These are phyloP conservation scores for Lentinus brumalis DNA, from an alignment of 768 basidiomycete genomes.

Conservation along the genomic window DNA sequence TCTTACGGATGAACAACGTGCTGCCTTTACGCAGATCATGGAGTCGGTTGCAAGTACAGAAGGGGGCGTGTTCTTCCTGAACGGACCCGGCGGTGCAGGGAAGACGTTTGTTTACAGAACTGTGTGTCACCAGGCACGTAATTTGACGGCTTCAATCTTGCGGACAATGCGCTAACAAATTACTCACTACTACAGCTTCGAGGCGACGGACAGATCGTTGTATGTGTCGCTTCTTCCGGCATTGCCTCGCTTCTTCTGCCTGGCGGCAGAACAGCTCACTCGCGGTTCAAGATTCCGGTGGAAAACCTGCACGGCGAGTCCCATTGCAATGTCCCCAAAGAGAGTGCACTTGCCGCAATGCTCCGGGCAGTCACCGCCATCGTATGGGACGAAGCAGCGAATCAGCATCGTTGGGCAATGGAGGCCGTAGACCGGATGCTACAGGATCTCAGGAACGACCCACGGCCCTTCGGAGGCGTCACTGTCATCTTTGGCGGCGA, in stretches of 20 bases:
- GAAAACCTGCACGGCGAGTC: slow-evolving; percentile 30
- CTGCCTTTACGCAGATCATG: not conserved
- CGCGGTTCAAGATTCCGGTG: slow-evolving; percentile 50
- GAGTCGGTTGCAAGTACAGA: not conserved
- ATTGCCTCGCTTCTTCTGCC: slow-evolving; percentile 47
- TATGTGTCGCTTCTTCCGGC: slow-evolving; percentile 31
- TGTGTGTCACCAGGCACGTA: slow-evolving; percentile 17
- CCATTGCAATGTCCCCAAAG: slow-evolving; percentile 35
- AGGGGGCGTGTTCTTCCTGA: not conserved
- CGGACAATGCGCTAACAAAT: slow-evolving; percentile 40
- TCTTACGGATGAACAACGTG: not conserved
- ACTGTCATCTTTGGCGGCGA: slow-evolving; percentile 49
- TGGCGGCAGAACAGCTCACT: slow-evolving; percentile 50
- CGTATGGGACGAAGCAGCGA: slow-evolving; percentile 47
- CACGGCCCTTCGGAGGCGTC: slow-evolving; percentile 45
- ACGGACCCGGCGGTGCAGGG: not conserved
- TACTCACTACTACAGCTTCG: slow-evolving; percentile 27
- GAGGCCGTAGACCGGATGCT: slow-evolving; percentile 46
- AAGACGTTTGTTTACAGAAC: slow-evolving; percentile 21
- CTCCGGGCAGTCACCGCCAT: slow-evolving; percentile 35
- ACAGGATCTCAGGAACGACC: slow-evolving; percentile 33
- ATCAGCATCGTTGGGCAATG: slow-evolving; percentile 37
- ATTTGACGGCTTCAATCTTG: slow-evolving; percentile 35
- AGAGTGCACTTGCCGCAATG: slow-evolving; percentile 34
- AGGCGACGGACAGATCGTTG: slow-evolving; percentile 23